phyloP scores from a whole-genome alignment of 83 land plant species.

The Thuja plicata region DNA sequence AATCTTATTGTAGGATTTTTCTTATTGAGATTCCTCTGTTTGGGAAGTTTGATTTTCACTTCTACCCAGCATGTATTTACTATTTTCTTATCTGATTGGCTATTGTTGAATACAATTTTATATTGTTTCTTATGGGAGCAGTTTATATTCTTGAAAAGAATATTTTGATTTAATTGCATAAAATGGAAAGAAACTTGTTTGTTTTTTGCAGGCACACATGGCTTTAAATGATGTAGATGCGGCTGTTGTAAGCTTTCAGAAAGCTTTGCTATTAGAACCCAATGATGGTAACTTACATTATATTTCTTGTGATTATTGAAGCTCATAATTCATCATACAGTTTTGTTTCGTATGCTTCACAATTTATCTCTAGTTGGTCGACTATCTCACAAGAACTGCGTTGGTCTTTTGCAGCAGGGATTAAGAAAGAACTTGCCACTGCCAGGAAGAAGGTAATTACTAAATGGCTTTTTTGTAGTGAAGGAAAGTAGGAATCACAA shows the following conservation, averaged over 20 bases:
- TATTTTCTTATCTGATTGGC: neutral
- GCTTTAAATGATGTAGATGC: conserved; percentile 86
- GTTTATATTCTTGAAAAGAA: neutral
- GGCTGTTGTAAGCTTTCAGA: conserved; percentile 82
- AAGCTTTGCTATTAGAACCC: conserved; percentile 88
- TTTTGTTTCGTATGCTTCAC: neutral
- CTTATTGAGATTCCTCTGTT: neutral
- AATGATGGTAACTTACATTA: conserved; percentile 70
- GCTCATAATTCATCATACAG: neutral
- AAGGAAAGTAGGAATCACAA: neutral
- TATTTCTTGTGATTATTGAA: conserved; percentile 8
- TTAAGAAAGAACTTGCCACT: conserved; percentile 80
- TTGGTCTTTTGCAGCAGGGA: conserved; percentile 57
- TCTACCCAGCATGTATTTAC: neutral
- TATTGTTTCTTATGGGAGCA: neutral
- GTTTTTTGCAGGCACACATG: conserved; percentile 72
- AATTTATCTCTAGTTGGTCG: neutral
- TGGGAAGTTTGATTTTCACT: neutral
- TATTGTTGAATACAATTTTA: neutral
- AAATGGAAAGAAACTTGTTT: neutral
- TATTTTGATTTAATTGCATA: neutral
- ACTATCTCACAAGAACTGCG: neutral
- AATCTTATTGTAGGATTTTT: neutral
- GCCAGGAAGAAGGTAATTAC: conserved; percentile 79
- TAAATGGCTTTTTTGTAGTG: neutral